Base-by-base conservation (phyloP, 129 eudicot species). In the Centrapalus pauciflorus region DNA sequence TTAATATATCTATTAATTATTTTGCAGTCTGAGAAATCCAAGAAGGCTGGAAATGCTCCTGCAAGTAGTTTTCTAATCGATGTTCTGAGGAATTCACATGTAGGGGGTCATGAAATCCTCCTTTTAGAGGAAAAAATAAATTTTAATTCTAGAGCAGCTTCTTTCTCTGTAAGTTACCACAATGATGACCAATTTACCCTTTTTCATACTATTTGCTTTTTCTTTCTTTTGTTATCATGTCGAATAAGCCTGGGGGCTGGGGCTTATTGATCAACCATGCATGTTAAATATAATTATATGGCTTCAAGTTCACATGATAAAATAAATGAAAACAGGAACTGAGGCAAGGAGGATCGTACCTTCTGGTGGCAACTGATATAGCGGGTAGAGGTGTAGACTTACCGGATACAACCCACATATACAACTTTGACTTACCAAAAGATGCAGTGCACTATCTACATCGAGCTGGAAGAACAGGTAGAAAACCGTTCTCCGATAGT, bases 371-470 rank as follows among this genome's bases (percentile, higher is more conserved):
- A 72, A 92, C 98, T 24, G 98, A 92, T 76, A 79, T 88, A 66
- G 98, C 96, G 2, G 95, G 95, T 48, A 83, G 98, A 84, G 98
- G 98, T 1, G 87, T 92, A 71, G 98, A 92, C 72, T 74, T 92
- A 35, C 96, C 98, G 4, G 95, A 88, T 64, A 92, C 98, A 38
- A 92, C 96, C 50, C 98, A 92, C 71, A 83, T 92, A 58, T 92
- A 92, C 86, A 92, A 92, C 79, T 88, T 83, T 74, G 96, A 88
- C 73, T 80, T 92, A 70, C 98, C 96, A 58, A 92, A 85, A 78
- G 86, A 83, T 85, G 98, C 98, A 2, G 81, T 88, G 4, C 76
- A 79, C 45, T 92, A 92, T 82, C 85, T 92, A 57, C 98, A 92
- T 78, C 83, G 96, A 65, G 96, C 96, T 63, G 98, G 98, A 66